These are phyloP conservation scores for Colletotrichum karsti DNA, from an alignment of 2,329 filamentous ascomycete genomes.

Conservation along the genomic window DNA sequence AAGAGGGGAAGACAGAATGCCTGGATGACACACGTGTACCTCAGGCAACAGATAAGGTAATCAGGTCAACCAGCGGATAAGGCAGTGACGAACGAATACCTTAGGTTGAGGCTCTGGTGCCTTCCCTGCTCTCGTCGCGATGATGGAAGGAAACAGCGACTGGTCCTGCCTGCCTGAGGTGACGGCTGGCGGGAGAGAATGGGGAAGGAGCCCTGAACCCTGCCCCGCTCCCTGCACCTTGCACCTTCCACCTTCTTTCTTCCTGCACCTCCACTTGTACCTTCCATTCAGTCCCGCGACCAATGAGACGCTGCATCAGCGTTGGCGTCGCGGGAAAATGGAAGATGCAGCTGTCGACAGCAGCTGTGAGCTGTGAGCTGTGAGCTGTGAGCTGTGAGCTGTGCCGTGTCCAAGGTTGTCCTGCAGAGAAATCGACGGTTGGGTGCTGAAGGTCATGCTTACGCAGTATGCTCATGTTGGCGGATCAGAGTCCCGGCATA, in stretches of 20 bases:
- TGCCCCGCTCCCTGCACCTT: background rate
- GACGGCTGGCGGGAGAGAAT: too few relatives aligned
- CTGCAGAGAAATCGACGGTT: background rate
- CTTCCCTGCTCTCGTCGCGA: too few relatives aligned
- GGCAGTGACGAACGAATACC: background rate
- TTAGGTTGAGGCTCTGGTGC: background rate
- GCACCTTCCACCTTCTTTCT: background rate
- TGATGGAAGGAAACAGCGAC: too few relatives aligned
- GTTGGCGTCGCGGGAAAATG: background rate
- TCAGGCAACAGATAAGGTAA: too few relatives aligned
- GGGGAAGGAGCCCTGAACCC: too few relatives aligned
- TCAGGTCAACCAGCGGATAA: too few relatives aligned
- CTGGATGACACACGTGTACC: too few relatives aligned
- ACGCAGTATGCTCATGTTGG: too few relatives aligned
- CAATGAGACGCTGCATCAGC: conserved; percentile 5
- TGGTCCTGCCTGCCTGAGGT: background rate
- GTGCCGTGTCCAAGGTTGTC: background rate
- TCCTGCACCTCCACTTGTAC: background rate
- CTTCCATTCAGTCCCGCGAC: too few relatives aligned
- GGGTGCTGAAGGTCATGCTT: background rate
- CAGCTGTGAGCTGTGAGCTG: background rate
- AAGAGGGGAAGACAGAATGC: too few relatives aligned
- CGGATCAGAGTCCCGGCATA: background rate
- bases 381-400: too few relatives aligned
- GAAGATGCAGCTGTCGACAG: background rate